Evolutionary conservation across 108 stramenopile species (phyloP).

Genomic region (Cyclotella cryptica): DNA sequence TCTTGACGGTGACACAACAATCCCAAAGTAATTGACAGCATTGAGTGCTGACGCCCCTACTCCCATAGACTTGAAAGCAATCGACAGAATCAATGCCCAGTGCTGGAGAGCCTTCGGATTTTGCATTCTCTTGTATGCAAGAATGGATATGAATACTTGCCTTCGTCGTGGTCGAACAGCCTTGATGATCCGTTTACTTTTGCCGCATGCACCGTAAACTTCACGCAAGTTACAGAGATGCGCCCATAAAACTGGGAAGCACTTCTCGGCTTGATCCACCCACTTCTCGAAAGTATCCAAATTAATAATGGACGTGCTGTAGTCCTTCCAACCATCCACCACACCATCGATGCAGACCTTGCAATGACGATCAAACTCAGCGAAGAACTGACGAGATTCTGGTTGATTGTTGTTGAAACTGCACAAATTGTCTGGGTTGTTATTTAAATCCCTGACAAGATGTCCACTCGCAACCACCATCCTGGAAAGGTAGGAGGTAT

Average conservation of each 20-base stretch:
- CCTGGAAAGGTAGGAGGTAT: neutral
- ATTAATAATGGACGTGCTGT: neutral
- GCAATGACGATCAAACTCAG: neutral
- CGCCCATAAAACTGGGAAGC: neutral
- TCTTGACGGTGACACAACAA: neutral
- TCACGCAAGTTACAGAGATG: neutral
- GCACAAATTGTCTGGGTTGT: neutral
- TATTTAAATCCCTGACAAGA: too few species aligned
- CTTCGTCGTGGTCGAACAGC: neutral
- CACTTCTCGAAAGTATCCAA: neutral
- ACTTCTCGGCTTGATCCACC: neutral
- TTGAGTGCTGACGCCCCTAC: neutral
- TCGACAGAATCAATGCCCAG: slow-evolving; percentile 12
- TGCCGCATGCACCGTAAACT: neutral
- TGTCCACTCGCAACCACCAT: neutral
- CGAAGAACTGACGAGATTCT: neutral
- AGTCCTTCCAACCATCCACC: neutral
- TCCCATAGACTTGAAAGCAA: slow-evolving; percentile 2
- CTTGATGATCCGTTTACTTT: neutral
- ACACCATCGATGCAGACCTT: neutral
- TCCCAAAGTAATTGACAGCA: neutral
- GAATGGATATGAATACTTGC: neutral
- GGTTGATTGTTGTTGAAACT: neutral
- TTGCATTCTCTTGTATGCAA: neutral
- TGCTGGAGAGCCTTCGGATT: neutral